Conservation (phyloP, 1,284 basidiomycete genomes). For the Ceratobasidium sp. region DNA sequence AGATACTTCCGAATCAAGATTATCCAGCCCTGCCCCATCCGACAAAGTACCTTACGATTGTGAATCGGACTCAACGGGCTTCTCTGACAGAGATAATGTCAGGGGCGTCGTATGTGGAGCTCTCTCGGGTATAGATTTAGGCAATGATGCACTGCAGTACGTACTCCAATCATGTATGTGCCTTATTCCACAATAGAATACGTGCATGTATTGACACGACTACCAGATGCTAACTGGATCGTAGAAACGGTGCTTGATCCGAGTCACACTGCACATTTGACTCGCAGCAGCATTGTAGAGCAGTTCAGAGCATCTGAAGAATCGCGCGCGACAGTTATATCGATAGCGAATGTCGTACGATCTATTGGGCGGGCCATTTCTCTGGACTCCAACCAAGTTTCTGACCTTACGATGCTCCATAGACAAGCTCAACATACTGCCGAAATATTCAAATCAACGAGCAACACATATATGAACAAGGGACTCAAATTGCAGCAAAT, state of each 20-base stretch:
- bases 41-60: constrained; percentile 19
- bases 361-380: not conserved
- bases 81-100: constrained; percentile 13
- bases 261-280: not conserved
- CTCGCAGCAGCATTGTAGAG: not conserved
- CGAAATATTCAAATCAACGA: constrained; percentile 10
- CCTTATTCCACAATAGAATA: not conserved
- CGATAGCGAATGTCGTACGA: not conserved
- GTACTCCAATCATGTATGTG: constrained; percentile 22
- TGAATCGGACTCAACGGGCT: constrained; percentile 25
- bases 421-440: constrained; percentile 4
- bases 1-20: constrained; percentile 17
- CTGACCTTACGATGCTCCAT: constrained; percentile 8
- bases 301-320: constrained; percentile 9
- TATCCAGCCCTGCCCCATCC: constrained; percentile 31
- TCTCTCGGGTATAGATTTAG: not conserved
- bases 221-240: not conserved
- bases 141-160: constrained; percentile 4
- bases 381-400: constrained; percentile 19
- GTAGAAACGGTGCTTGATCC: constrained; percentile 16
- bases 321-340: not conserved
- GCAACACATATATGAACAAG: constrained; percentile 30
- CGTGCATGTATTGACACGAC: not conserved
- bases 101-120: not conserved
- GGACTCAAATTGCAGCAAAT: not conserved